These are phyloP conservation scores for Penicillium brevicompactum DNA, from an alignment of 2,329 filamentous ascomycete species.

Conservation along the genomic window DNA sequence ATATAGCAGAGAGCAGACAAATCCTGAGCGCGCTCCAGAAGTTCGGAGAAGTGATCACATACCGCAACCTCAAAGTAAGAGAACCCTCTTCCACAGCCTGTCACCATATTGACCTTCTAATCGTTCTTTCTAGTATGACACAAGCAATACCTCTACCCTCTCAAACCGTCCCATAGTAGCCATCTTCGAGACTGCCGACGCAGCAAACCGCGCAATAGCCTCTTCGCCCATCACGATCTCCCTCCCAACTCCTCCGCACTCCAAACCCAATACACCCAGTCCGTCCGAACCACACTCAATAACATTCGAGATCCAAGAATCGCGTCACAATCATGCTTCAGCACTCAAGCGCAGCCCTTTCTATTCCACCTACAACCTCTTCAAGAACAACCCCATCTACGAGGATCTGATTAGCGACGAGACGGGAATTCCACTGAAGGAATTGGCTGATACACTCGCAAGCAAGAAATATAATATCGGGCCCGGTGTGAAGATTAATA, in stretches of 20 bases:
- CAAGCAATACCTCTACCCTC: conserved; percentile 25
- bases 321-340: conserved; percentile 32
- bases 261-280: neutral
- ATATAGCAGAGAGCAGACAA: conserved; percentile 36
- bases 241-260: conserved; percentile 10
- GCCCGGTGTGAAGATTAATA: conserved; percentile 19
- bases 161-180: conserved; percentile 29
- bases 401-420: conserved; percentile 29
- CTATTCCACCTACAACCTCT: conserved; percentile 28
- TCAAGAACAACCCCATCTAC: conserved; percentile 25
- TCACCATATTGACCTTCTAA: neutral
- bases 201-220: conserved; percentile 35
- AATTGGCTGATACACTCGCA: conserved; percentile 36
- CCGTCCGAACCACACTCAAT: conserved; percentile 11
- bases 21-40: conserved; percentile 42
- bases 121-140: conserved; percentile 30
- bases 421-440: conserved; percentile 28
- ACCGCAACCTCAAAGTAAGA: conserved; percentile 39
- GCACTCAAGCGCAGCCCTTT: conserved; percentile 37
- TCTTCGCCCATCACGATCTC: conserved; percentile 35
- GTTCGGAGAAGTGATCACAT: conserved; percentile 45
- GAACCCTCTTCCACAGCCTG: neutral
- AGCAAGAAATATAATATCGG: conserved; percentile 26
- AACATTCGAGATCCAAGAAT: conserved; percentile 29
- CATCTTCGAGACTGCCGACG: conserved; percentile 40